phyloP scores from a whole-genome alignment of 2,329 filamentous ascomycete species.

The Samsoniella hepiali region DNA sequence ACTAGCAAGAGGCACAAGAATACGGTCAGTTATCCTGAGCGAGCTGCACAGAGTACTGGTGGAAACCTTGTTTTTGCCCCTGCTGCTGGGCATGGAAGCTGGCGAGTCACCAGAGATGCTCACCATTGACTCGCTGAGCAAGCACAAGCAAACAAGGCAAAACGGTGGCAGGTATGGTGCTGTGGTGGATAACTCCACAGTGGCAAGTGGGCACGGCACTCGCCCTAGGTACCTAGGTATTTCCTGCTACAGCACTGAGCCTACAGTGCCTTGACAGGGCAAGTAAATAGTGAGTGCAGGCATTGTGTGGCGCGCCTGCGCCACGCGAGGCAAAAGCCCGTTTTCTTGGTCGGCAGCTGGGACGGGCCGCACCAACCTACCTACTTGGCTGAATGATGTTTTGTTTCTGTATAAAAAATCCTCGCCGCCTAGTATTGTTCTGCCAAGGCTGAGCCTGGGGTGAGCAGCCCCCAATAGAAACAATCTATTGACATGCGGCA shows the following conservation, averaged over 20 bases:
- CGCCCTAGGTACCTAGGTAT: background rate
- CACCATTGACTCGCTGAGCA: too few relatives aligned
- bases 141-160: background rate
- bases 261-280: too few relatives aligned
- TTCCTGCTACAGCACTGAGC: too few relatives aligned
- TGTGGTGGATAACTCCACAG: background rate
- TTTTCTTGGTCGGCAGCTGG: background rate
- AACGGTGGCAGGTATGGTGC: background rate
- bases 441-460: background rate
- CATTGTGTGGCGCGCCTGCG: background rate
- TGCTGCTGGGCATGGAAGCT: background rate
- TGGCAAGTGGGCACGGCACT: background rate
- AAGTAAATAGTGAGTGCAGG: background rate
- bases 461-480: background rate
- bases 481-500: background rate
- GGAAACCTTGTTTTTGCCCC: slow-evolving; percentile 8
- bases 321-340: background rate
- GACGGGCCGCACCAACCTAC: background rate
- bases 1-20: background rate
- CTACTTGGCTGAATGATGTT: background rate
- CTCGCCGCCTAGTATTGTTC: background rate
- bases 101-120: too few relatives aligned
- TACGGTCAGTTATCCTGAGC: background rate
- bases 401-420: background rate
- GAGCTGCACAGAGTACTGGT: background rate